phyloP scores from a whole-genome alignment of 2,329 filamentous ascomycete genomes.

The Taxawa tesnikishii region DNA sequence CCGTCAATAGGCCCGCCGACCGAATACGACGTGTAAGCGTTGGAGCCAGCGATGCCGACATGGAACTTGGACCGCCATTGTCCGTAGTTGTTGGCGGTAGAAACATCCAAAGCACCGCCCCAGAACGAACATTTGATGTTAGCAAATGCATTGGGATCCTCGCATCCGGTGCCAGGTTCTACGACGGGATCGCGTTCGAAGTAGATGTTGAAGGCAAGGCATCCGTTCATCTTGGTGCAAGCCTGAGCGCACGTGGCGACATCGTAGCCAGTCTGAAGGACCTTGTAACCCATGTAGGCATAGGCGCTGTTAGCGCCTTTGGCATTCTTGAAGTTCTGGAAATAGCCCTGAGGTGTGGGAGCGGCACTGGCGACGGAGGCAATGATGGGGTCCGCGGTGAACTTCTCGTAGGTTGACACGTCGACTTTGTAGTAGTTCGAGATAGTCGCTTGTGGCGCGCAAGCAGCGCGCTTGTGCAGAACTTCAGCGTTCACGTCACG shows the following conservation, averaged over 20 bases:
- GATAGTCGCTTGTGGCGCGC: constrained; percentile 7
- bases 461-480: constrained; percentile 7
- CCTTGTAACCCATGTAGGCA: constrained; percentile 5
- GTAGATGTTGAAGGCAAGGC: constrained; percentile 15
- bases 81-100: constrained; percentile 21
- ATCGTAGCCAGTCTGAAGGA: constrained; percentile 10
- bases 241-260: constrained; percentile 9
- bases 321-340: constrained; percentile 1
- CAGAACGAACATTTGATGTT: constrained; percentile 23
- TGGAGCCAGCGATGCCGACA: constrained; percentile 30
- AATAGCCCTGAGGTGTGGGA: constrained; percentile 1
- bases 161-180: too few relatives aligned
- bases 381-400: neutral
- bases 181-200: constrained; percentile 10
- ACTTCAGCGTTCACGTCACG: too few relatives aligned
- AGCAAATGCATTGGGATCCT: too few relatives aligned
- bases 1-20: constrained; percentile 8
- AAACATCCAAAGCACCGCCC: constrained; percentile 16
- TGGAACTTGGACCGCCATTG: constrained; percentile 21
- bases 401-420: neutral
- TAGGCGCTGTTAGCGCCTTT: constrained; percentile 1
- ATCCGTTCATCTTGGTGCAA: constrained; percentile 11
- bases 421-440: constrained; percentile 1
- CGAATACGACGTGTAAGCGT: constrained; percentile 20
- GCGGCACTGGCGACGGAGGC: constrained; percentile 1